Conservation (phyloP, 176 grass and related monocot species). For the Phoenix dactylifera region DNA sequence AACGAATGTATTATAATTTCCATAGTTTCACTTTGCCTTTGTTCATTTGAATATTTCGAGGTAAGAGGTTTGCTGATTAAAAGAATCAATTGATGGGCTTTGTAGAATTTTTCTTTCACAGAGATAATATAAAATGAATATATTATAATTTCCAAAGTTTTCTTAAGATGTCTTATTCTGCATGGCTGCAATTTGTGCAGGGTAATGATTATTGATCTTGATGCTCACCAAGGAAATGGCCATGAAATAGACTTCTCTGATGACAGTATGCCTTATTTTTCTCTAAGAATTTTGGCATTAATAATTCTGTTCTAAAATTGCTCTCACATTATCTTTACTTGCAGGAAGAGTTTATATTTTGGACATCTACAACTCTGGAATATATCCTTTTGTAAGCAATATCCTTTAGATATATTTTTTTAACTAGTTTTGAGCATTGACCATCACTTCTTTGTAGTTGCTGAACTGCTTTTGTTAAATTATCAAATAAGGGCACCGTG, state of each 20-base stretch:
- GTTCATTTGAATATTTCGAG: constrained; percentile 53
- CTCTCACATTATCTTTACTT: constrained; percentile 2
- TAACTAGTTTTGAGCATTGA: too few species aligned
- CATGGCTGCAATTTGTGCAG: constrained; percentile 23
- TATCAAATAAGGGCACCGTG: too few species aligned
- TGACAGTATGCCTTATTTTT: constrained; percentile 38
- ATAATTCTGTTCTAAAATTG: too few species aligned
- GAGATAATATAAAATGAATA: too few species aligned
- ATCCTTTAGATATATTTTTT: not conserved
- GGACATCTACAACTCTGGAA: constrained; percentile 93
- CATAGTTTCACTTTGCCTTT: constrained; percentile 47
- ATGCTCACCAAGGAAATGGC: constrained; percentile 99
- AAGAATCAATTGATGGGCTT: too few species aligned
- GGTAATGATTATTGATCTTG: constrained; percentile 95
- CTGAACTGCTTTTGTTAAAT: too few species aligned
- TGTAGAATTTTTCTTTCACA: too few species aligned
- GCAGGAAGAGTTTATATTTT: constrained; percentile 83
- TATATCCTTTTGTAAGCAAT: constrained; percentile 84
- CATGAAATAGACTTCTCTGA: constrained; percentile 85
- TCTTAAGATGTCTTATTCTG: not conserved
- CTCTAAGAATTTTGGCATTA: not conserved
- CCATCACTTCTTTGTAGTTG: too few species aligned
- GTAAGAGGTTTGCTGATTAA: constrained; percentile 15
- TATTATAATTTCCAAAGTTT: too few species aligned
- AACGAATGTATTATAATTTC: too few species aligned